Evolutionary conservation across 129 eudicot species (phyloP).

Genomic region (Rutidosis leptorrhynchoides): DNA sequence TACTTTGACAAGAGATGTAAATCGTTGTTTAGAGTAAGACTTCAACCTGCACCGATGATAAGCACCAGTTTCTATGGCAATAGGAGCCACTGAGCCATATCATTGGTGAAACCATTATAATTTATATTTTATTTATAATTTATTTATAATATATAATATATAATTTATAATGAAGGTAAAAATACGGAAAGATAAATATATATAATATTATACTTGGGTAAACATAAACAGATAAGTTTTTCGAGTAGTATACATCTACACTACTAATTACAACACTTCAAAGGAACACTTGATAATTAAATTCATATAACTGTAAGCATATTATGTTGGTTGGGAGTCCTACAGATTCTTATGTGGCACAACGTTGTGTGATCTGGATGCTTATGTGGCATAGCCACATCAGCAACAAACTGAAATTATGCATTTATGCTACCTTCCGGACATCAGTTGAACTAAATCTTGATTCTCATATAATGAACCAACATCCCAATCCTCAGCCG

Average conservation of each 20-base stretch:
- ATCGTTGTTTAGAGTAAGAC: no score
- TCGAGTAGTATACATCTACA: constrained; percentile 2
- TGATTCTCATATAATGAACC: constrained; percentile 55
- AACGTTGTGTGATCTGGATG: neutral
- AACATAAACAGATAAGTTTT: no score
- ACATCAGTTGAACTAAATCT: constrained; percentile 53
- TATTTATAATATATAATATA: no score
- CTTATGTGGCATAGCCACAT: constrained; percentile 9
- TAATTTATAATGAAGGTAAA: no score
- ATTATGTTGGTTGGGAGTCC: constrained; percentile 11
- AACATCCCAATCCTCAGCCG: constrained; percentile 58
- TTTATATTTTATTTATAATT: no score
- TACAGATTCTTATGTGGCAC: neutral
- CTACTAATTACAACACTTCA: constrained; percentile 12
- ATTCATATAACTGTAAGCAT: neutral
- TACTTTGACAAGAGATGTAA: no score
- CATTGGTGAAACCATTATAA: no score
- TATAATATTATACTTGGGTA: no score
- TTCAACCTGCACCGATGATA: no score
- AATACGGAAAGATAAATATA: no score
- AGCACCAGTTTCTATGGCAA: no score
- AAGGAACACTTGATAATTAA: constrained; percentile 9
- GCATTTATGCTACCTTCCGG: constrained; percentile 47
- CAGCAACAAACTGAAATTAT: neutral
- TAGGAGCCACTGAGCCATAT: no score